phyloP scores from a whole-genome alignment of 805 yeast genomes.

The Wickerhamiella dianesei region DNA sequence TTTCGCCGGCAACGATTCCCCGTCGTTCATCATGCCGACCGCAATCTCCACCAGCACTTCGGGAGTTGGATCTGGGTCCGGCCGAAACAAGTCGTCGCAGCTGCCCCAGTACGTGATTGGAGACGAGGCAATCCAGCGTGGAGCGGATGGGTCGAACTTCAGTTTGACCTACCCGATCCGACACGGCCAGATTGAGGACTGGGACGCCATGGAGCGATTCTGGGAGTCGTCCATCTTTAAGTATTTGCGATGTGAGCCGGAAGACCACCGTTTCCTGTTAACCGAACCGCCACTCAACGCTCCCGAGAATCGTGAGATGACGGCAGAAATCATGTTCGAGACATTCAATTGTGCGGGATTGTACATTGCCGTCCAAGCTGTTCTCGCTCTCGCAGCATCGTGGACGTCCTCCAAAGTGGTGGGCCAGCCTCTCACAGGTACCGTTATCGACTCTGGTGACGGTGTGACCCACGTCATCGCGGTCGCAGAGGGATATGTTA shows the following conservation, averaged over 20 bases:
- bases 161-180: conserved; percentile 82
- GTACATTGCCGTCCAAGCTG: conserved; percentile 98
- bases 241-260: conserved; percentile 95
- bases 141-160: conserved; percentile 77
- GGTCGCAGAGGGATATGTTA: conserved; percentile 97
- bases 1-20: conserved; percentile 96
- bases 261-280: conserved; percentile 86
- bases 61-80: conserved; percentile 8
- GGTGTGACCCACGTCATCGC: conserved; percentile 99
- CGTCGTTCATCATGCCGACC: conserved; percentile 93
- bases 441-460: conserved; percentile 96
- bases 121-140: conserved; percentile 78
- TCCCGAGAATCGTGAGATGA: conserved; percentile 98
- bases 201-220: conserved; percentile 99
- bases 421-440: conserved; percentile 93
- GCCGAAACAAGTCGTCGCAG: conserved; percentile 22
- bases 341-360: conserved; percentile 97
- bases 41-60: conserved; percentile 64
- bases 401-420: conserved; percentile 96
- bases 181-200: conserved; percentile 96
- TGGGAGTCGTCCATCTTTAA: conserved; percentile 97
- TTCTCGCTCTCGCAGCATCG: conserved; percentile 92
- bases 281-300: conserved; percentile 99
- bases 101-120: conserved; percentile 81
- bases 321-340: conserved; percentile 98